Percentiles rank a stretch among this genome's conserved stretches.
These are phyloP conservation scores for Taiwanofungus camphoratus DNA, from an alignment of 1,284 basidiomycete species.

Conservation along the genomic window DNA sequence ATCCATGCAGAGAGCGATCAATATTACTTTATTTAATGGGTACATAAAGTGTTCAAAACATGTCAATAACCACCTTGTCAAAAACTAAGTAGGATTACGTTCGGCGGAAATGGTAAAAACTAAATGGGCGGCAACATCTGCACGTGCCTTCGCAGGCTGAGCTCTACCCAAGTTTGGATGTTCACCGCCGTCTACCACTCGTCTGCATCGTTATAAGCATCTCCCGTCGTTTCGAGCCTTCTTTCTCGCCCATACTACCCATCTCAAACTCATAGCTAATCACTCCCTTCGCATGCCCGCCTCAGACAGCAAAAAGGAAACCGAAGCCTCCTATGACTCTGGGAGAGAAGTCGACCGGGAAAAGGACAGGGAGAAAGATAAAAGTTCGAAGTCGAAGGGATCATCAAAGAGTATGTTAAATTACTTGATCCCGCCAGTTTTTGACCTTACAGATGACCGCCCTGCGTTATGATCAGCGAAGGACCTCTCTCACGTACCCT, in stretches of 20 bases:
- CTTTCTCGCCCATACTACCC: conserved; percentile 2
- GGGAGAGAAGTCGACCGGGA: conserved; percentile 30
- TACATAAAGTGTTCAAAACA: no score
- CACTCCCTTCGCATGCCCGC: conserved; percentile 25
- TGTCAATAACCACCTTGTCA: no score
- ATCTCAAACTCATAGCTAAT: conserved; percentile 2
- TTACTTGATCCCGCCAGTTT: conserved; percentile 1
- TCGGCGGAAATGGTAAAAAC: no score
- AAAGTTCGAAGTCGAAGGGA: conserved; percentile 29
- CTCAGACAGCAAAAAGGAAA: conserved; percentile 27
- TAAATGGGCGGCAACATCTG: no score
- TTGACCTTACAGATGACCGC: conserved; percentile 2
- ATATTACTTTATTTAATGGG: no score
- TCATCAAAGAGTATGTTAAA: conserved; percentile 31
- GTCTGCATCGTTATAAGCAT: conserved; percentile 1
- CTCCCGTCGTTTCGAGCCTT: not conserved
- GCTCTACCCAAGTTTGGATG: conserved; percentile 7
- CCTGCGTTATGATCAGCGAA: conserved; percentile 44
- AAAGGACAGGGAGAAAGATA: conserved; percentile 30
- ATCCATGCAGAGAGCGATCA: no score
- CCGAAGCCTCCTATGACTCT: conserved; percentile 22
- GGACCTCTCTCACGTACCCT: conserved; percentile 94
- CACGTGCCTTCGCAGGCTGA: no score
- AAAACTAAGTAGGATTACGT: no score
- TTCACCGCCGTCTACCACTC: conserved; percentile 4